A percentile compares a stretch with the other conserved stretches of the same genome.
Conservation (phyloP, 495 filamentous ascomycete genomes). For the Penicillium steckii region DNA sequence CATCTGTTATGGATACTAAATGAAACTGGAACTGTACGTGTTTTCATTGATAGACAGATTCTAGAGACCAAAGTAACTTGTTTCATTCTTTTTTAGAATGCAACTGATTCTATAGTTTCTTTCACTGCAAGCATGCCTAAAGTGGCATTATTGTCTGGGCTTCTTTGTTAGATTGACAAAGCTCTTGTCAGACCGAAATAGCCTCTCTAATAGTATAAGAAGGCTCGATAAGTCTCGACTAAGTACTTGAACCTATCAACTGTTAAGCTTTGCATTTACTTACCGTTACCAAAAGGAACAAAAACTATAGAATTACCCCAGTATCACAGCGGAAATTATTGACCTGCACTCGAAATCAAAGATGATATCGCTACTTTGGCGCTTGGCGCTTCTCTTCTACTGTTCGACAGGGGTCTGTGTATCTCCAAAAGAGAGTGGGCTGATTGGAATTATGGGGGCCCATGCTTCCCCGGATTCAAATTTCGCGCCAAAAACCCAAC, state of each 20-base stretch:
- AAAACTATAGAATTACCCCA: no score
- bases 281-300: no score
- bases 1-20: no score
- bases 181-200: background rate
- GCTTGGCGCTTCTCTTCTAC: background rate
- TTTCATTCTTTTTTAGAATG: background rate
- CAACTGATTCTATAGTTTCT: no score
- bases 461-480: no score
- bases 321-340: no score
- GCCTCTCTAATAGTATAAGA: background rate
- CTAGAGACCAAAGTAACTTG: background rate
- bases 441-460: background rate
- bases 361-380: background rate
- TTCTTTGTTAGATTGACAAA: background rate
- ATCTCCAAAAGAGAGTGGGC: background rate
- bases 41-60: background rate
- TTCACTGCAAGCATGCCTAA: background rate
- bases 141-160: background rate
- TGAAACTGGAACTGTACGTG: no score
- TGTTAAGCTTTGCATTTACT: background rate
- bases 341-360: background rate
- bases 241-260: background rate
- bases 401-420: background rate
- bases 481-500: no score
- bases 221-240: background rate